Evolutionary conservation across 257 asterid species (phyloP).

Genomic region (Rhazya stricta): DNA sequence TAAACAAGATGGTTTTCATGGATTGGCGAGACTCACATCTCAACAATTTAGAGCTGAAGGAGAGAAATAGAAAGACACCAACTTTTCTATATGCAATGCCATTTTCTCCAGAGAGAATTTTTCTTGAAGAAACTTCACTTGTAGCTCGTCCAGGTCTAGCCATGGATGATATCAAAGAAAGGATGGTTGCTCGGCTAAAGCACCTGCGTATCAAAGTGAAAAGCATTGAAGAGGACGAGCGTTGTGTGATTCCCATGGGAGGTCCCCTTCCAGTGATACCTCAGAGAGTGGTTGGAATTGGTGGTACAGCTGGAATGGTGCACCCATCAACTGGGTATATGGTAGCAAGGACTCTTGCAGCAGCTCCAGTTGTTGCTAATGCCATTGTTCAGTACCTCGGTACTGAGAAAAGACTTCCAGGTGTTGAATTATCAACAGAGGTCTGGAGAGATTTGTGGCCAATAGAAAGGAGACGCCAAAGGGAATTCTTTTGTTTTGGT

Average conservation of each 20-base stretch:
- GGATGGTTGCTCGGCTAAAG: constrained; percentile 79
- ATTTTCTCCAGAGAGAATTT: constrained; percentile 69
- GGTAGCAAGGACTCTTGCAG: constrained; percentile 99
- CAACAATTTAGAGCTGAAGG: constrained; percentile 48
- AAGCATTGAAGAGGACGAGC: constrained; percentile 92
- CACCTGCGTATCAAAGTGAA: constrained; percentile 82
- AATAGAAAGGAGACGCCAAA: constrained; percentile 84
- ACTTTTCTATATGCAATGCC: constrained; percentile 98
- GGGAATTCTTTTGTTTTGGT: constrained; percentile 95
- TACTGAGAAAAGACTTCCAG: constrained; percentile 38
- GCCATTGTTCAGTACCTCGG: constrained; percentile 70
- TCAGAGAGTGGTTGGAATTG: constrained; percentile 87
- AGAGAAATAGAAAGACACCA: constrained; percentile 66
- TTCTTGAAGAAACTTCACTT: constrained; percentile 93
- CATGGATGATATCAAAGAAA: constrained; percentile 83
- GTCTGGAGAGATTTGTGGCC: constrained; percentile 99
- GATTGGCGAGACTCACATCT: constrained; percentile 98
- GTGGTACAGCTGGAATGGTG: constrained; percentile 99
- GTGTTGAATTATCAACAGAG: constrained; percentile 52
- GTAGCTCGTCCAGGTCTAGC: constrained; percentile 94
- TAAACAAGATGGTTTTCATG: constrained; percentile 93
- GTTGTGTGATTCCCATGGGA: constrained; percentile 96
- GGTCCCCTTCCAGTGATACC: constrained; percentile 95
- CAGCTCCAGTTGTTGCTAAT: constrained; percentile 84
- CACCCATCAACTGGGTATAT: constrained; percentile 98